Conservation (phyloP, 352 stramenopile genomes). For the Globisporangium uncinulatum region DNA sequence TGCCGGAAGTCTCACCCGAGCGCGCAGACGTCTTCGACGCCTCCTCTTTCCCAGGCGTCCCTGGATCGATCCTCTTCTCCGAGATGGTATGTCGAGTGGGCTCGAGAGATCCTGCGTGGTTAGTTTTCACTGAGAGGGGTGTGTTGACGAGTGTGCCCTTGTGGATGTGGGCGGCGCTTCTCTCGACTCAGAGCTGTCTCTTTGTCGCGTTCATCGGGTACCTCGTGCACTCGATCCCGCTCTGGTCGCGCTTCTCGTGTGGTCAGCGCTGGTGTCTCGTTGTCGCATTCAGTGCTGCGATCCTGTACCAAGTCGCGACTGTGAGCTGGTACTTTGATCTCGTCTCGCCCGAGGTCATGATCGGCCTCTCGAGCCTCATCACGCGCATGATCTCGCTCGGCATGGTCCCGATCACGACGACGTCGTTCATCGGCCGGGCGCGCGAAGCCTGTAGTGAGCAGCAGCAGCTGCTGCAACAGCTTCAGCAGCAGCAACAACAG, state of each 20-base stretch:
- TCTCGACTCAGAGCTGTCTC: conserved; percentile 33
- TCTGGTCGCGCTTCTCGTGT: conserved; percentile 46
- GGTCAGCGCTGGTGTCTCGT: conserved; percentile 50
- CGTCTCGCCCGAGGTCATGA: conserved; percentile 39
- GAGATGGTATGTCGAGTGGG: conserved; percentile 23
- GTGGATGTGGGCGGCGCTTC: no score
- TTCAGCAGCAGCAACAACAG: not conserved
- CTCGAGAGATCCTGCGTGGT: not conserved
- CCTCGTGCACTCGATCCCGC: conserved; percentile 42
- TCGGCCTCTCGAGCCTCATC: conserved; percentile 62
- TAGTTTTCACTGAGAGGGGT: not conserved
- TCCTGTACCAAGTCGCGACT: conserved; percentile 42
- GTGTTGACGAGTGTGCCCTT: no score
- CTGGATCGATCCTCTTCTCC: conserved; percentile 36
- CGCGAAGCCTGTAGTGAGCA: conserved; percentile 27
- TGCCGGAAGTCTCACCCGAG: conserved; percentile 8
- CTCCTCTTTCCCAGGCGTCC: conserved; percentile 21
- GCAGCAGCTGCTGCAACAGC: conserved; percentile 2
- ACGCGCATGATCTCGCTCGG: conserved; percentile 62
- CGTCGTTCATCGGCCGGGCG: conserved; percentile 43
- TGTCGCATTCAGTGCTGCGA: conserved; percentile 30
- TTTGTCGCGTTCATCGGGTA: conserved; percentile 64
- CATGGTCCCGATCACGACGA: conserved; percentile 73
- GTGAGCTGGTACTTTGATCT: conserved; percentile 32
- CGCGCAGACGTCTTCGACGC: conserved; percentile 7